Base-by-base conservation (phyloP, 257 asterid species). In the Solanum pennellii region DNA sequence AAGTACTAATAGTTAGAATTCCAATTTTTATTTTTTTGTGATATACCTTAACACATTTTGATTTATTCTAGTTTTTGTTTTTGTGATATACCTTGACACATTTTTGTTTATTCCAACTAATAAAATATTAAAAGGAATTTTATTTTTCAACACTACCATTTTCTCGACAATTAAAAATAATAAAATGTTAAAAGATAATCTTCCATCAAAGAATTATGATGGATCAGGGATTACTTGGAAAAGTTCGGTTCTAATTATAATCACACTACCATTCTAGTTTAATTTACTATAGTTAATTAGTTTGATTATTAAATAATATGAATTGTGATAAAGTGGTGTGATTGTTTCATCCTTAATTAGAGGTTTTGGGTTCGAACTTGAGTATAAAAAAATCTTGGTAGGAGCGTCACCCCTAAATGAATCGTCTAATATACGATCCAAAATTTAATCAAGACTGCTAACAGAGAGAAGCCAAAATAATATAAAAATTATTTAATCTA, bases 311-410 rank as follows among this genome's bases (percentile, higher is more conserved):
- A 37, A 37, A 37, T 37, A 37, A 37, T 37, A 37, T 37, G 7
- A 7, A 37, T 37, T 6, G 39, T 37, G 39, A 0, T 37, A 0
- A 37, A 37, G 1, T 37, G 39, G 1, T 37, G 39, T 37, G 39
- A 37, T 1, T 1, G 39, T 37, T 37, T 37, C 7, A 37, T 5
- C 7, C 7, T 37, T 37, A 37, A 37, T 37, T 6, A 5, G 39
- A 37, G 1, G 6, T 37, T 35, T 5, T 7, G 2, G 0, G 1
- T 37, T 37, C 1, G 7, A 6, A 6, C 1, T 37, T 37, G 2
- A 37, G 39, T 37, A 6, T 37, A 6, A 37, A 6, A 6, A 5
- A 37, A 37, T 37, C 7, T 37, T 37, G 39, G 0, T 6, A 37
- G 7, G 39, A 6, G 39, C 2, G 0, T 5, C 39, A 37, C 39